A percentile compares a stretch with the other conserved stretches of the same genome.
These are phyloP conservation scores for Pyrus communis DNA, from an alignment of 306 rosid species.

Conservation along the genomic window DNA sequence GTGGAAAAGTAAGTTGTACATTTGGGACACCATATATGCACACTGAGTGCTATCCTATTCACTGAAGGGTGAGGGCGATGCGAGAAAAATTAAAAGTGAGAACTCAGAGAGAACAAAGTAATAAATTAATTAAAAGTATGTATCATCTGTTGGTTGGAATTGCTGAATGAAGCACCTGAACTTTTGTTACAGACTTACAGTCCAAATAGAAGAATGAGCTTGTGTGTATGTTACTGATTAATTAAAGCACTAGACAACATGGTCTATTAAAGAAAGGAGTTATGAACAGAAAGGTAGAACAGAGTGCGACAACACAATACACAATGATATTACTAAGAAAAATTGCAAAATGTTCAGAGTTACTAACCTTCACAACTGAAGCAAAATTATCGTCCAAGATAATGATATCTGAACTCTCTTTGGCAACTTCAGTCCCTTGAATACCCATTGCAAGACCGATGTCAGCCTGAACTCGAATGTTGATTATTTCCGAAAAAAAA, in stretches of 20 bases:
- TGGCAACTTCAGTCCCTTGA: slow-evolving; percentile 89
- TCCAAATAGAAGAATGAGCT: not conserved
- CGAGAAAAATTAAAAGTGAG: not conserved
- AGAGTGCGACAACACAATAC: not conserved
- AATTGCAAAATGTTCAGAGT: not conserved
- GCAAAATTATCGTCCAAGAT: slow-evolving; percentile 93
- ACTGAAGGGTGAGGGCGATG: not conserved
- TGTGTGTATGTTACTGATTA: not conserved
- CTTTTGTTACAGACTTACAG: not conserved
- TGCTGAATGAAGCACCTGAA: not conserved
- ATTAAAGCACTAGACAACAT: not conserved
- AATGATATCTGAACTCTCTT: slow-evolving; percentile 88
- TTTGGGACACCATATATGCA: too few species aligned
- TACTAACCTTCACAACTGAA: slow-evolving; percentile 83
- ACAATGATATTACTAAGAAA: not conserved
- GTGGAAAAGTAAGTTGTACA: too few species aligned
- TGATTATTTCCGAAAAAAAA: not conserved
- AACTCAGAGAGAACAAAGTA: not conserved
- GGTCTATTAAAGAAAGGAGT: not conserved
- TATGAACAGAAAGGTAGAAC: not conserved
- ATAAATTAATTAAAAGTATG: not conserved
- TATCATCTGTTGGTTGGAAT: too few species aligned
- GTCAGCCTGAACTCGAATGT: slow-evolving; percentile 58
- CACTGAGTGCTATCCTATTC: too few species aligned
- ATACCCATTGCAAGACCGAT: slow-evolving; percentile 99